A percentile compares a stretch with the other conserved stretches of the same genome.
Conservation (phyloP, 1,284 basidiomycete genomes). For the Pseudozyma hubeiensis region DNA sequence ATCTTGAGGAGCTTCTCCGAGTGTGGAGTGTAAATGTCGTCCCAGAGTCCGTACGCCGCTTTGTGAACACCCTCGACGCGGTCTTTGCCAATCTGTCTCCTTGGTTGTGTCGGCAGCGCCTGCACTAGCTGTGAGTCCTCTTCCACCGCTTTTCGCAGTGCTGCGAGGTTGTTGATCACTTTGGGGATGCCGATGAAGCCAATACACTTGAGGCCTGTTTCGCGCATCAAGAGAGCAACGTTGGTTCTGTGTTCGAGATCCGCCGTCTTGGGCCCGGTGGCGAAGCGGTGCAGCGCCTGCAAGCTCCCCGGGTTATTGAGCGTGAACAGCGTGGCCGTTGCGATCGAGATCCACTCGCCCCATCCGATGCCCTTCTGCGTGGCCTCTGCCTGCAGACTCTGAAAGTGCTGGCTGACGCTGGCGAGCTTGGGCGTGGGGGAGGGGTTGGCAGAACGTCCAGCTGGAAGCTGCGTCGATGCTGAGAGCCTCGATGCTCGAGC, state of each 20-base stretch:
- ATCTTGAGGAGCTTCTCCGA: constrained; percentile 88
- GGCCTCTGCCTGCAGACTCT: constrained; percentile 76
- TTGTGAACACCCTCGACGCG: constrained; percentile 42
- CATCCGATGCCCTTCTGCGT: constrained; percentile 75
- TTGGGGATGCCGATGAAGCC: constrained; percentile 92
- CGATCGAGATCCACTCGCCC: constrained; percentile 84
- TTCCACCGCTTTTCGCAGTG: constrained; percentile 63
- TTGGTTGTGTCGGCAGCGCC: constrained; percentile 56
- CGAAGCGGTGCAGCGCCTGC: constrained; percentile 82
- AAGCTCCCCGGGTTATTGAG: constrained; percentile 83
- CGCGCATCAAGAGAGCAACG: constrained; percentile 85
- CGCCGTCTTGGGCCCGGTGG: constrained; percentile 71
- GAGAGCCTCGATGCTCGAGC: constrained; percentile 73
- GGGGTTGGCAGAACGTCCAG: constrained; percentile 72
- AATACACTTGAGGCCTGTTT: constrained; percentile 90
- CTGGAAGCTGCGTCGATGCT: constrained; percentile 34
- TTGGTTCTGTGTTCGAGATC: constrained; percentile 74
- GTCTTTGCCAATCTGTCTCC: constrained; percentile 53
- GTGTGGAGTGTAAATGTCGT: constrained; percentile 90
- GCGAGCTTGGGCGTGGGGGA: constrained; percentile 77
- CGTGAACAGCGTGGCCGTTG: constrained; percentile 86
- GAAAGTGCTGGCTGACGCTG: constrained; percentile 71
- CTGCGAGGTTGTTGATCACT: constrained; percentile 68
- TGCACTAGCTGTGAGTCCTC: constrained; percentile 55
- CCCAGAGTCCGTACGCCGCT: constrained; percentile 74